phyloP scores from a whole-genome alignment of 2,329 filamentous ascomycete genomes.

The Aspergillus tamarii region DNA sequence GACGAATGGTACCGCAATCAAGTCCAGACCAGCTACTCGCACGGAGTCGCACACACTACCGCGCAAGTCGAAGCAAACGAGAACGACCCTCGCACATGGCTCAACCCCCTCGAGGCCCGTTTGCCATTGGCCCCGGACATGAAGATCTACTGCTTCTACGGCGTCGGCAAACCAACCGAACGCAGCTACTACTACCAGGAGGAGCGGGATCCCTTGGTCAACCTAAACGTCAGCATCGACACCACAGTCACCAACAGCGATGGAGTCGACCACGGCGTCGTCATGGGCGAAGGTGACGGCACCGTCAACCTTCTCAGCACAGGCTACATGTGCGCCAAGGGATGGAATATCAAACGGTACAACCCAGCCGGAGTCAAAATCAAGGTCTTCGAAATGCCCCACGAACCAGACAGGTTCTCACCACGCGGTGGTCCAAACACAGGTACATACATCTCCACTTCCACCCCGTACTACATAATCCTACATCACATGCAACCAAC shows the following conservation, averaged over 20 bases:
- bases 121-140: slow-evolving; percentile 84
- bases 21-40: slow-evolving; percentile 77
- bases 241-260: slow-evolving; percentile 51
- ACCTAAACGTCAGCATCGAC: slow-evolving; percentile 57
- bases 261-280: slow-evolving; percentile 78
- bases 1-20: slow-evolving; percentile 84
- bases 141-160: slow-evolving; percentile 98
- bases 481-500: slow-evolving; percentile 4
- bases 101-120: slow-evolving; percentile 91
- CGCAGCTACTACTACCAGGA: slow-evolving; percentile 87
- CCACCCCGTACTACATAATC: neutral
- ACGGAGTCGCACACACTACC: slow-evolving; percentile 79
- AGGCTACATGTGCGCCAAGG: slow-evolving; percentile 96
- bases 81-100: slow-evolving; percentile 79
- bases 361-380: slow-evolving; percentile 83
- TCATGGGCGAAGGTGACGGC: slow-evolving; percentile 93
- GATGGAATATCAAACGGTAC: slow-evolving; percentile 91
- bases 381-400: slow-evolving; percentile 91
- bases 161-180: slow-evolving; percentile 89
- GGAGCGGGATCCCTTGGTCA: slow-evolving; percentile 67
- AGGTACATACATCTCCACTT: slow-evolving; percentile 55
- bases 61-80: slow-evolving; percentile 83
- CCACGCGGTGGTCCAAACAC: slow-evolving; percentile 73
- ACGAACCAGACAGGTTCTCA: slow-evolving; percentile 91
- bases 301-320: slow-evolving; percentile 90